Base-by-base conservation (phyloP, 2,329 filamentous ascomycete species). In the Podosphaera fusca region DNA sequence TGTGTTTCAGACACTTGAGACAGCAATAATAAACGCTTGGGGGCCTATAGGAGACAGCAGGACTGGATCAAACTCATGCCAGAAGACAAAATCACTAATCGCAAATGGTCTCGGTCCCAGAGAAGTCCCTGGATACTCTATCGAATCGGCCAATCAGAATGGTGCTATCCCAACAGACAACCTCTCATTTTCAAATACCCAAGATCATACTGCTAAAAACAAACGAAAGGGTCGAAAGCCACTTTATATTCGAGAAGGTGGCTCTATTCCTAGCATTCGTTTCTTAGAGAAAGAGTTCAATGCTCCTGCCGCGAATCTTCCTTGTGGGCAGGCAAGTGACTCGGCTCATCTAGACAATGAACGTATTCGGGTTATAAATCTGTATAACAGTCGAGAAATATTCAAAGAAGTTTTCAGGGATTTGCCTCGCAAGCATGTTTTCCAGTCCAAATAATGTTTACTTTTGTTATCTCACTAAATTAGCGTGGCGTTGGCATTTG, bases 321-420 rank as follows among this genome's bases (percentile, higher is more conserved):
- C 92, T 0, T 95, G 89, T 65, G 94, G 94, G 0, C 89, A 95
- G 70, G 88, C 90, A 10, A 95, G 87, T 64, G 92, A 98, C 66
- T 82, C 83, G 55, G 92, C 90, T 21, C 92, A 98, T 76, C 70
- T 98, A 69, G 87, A 94, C 66, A 96, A 98, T 65, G 92, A 98
- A 75, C 73, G 92, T n/a, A 73, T 98, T 69, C 75, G 92, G 56
- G 73, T 98, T 57, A 72, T 85, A 63, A 98, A 98, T 69, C 67
- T 98, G 64, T 79, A 88, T 59, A 95, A 94, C 71, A 92, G 87
- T 61, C 80, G 89, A 61, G 87, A 92, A 69, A 95, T 98, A 59
- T 92, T 98, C 64, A 82, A 81, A 60, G 79, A 80, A 66, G 87
- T 96, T 4, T 98, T 98, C 56, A 64, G 63, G 53, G 64, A 68